phyloP scores from a whole-genome alignment of 768 basidiomycete species.

The Ramaria sp. region DNA sequence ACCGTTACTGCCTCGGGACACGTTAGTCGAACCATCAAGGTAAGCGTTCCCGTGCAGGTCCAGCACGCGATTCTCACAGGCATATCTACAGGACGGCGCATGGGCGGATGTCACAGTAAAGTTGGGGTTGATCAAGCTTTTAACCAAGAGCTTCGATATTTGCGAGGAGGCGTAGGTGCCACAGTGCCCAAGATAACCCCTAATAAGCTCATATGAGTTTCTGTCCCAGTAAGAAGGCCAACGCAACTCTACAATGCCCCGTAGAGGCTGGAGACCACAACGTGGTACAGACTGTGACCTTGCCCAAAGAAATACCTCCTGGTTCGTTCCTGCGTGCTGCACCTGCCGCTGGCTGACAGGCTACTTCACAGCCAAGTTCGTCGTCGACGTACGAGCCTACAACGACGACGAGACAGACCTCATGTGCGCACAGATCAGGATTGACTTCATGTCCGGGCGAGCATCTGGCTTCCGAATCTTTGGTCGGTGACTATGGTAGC shows the following conservation, averaged over 20 bases:
- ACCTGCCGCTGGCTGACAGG: conserved; percentile 20
- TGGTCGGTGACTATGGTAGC: not conserved
- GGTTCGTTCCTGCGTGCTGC: conserved; percentile 23
- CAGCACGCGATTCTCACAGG: not conserved
- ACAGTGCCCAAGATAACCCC: not conserved
- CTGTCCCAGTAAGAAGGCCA: conserved; percentile 50
- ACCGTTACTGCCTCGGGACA: conserved; percentile 71
- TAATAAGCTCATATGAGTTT: not conserved
- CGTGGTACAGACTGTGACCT: conserved; percentile 72
- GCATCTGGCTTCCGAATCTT: not conserved
- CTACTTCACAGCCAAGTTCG: conserved; percentile 64
- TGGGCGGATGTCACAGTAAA: conserved; percentile 87
- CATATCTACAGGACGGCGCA: conserved; percentile 63
- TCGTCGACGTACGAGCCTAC: conserved; percentile 25
- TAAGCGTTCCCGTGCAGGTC: conserved; percentile 21
- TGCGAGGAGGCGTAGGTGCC: conserved; percentile 86
- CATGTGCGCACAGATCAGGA: not conserved
- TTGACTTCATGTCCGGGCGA: not conserved
- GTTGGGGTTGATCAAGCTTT: conserved; percentile 85
- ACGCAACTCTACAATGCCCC: conserved; percentile 77
- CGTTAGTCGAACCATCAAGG: conserved; percentile 54
- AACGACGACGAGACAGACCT: not conserved
- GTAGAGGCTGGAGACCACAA: conserved; percentile 58
- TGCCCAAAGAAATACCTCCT: conserved; percentile 87
- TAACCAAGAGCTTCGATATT: conserved; percentile 74